Evolutionary conservation across 306 rosid genomes (phyloP), one percentile per base, ranked within the genome.

Genomic region (Malus fusca): DNA sequence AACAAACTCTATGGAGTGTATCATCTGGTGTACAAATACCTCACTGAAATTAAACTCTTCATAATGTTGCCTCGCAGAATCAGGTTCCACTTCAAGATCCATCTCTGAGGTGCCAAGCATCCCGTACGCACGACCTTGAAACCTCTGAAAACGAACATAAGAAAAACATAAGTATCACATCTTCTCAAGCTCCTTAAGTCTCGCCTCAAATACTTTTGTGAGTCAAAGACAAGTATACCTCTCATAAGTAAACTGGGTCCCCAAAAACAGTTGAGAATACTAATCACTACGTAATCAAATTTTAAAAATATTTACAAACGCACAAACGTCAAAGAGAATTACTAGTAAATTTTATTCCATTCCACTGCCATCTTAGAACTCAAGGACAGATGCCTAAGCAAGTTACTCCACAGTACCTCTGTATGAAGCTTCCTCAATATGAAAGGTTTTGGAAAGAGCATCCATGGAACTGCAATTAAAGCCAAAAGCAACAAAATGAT

Each of bases 401-500:
- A 46, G 78, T 62, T 69, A 69, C 15, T 68, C 46, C 71, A 73
- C 72, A 60, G 77, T 83, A 96, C 99, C 98, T 96, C 98, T 0
- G 91, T 77, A 70, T 96, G 88, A 81, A 89, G 88, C 87, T 88
- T 96, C 87, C 80, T 96, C 81, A 92, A 86, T 67, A 96, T 89
- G 82, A 96, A 96, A 83, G 99, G 99, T 77, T 96, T 96, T 46
- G 99, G 99, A 85, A 96, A 92, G 79, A 96, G 99, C 99, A 96
- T 96, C 99, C 99, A 96, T 18, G 99, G 99, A 84, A 92, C 97
- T 75, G 99, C 97, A 77, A 96, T 68, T 83, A 96, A 1, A 69
- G 99, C 98, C 88, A 92, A 83, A 66, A 92, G 90, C 90, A 96
- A 87, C 84, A 96, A 83, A 78, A 89, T 72, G 76, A 96, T 89